Evolutionary conservation across 1,284 basidiomycete genomes (phyloP), one percentile per base, ranked within the genome.

Genomic region (Apiotrichum porosum): DNA sequence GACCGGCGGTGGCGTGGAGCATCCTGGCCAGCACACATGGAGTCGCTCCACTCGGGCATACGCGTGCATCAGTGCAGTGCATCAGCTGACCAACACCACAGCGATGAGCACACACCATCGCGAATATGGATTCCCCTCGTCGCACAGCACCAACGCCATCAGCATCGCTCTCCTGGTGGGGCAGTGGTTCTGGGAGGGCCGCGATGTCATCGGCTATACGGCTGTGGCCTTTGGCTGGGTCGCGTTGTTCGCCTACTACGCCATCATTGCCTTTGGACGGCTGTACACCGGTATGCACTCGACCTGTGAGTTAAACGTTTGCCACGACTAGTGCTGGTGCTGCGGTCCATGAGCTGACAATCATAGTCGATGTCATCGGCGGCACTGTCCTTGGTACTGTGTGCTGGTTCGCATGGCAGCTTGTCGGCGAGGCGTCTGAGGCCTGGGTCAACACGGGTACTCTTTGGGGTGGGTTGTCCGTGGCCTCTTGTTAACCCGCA

Each of bases 231-330:
- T 47, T 1, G 63, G 62, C 28, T 63, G 55, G 57, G 19, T 37
- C 4, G 31, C 81, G 12, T 76, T 91, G 28, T 56, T 73, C 3
- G 60, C 84, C 37, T 91, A 92, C 69, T 78, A 79, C 6, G 77
- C 82, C 58, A 86, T 84, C 21, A 87, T 97, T 51, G 86, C 92
- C 6, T 88, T 86, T 55, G 92, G 93, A 0, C 78, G 94, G 8
- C 73, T 97, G 4, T 97, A 97, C 75, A 88, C 85, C 13, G 90
- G 83, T 21, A 92, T 94, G 89, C 89, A 93, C 72, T 86, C 84
- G 6, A 61, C 52, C 9, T 62, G 71, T 73, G 31, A 47, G 65
- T 55, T 3, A 15, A 24, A 13, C 3, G 15, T 19, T n/a, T n/a
- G n/a, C n/a, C n/a, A n/a, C n/a, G n/a, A n/a, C n/a, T n/a, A n/a